Evolutionary conservation across 176 grass and related monocot genomes (phyloP).

Genomic region (Carex kokanica): DNA sequence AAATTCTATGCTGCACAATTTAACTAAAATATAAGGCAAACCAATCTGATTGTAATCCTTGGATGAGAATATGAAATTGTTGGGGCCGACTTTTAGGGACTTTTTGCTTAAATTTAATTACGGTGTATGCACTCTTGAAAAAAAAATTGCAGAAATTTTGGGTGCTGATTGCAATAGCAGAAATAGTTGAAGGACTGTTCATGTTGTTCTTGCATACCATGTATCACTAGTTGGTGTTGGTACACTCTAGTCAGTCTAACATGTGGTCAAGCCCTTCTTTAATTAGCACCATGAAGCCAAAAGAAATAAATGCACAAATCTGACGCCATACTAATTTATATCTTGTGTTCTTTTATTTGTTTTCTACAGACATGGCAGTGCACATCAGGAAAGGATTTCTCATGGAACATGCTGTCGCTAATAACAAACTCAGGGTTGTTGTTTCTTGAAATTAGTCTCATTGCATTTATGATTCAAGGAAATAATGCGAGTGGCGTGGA

Average conservation of each 20-base stretch:
- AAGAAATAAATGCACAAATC: not conserved
- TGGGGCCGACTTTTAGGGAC: not conserved
- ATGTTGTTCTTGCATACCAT: not conserved
- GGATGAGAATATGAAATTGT: not conserved
- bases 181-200: not conserved
- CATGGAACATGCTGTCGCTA: conserved; percentile 83
- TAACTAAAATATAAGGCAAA: not conserved
- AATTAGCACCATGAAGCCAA: not conserved
- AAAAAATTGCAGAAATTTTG: not conserved
- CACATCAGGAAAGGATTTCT: conserved; percentile 62
- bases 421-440: conserved; percentile 83
- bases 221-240: not conserved
- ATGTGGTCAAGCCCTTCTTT: not conserved
- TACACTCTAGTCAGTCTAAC: not conserved
- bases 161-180: not conserved
- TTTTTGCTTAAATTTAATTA: not conserved
- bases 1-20: not conserved
- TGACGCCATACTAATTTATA: not conserved
- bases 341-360: conserved; percentile 17
- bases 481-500: conserved; percentile 81
- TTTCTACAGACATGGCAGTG: conserved; percentile 73
- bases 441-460: conserved; percentile 87
- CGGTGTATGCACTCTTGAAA: not conserved
- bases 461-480: conserved; percentile 98
- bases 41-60: not conserved